Evolutionary conservation across 2,329 filamentous ascomycete species (phyloP), one percentile per base, ranked within the genome.

Genomic region (Sordariomycetes sp.): DNA sequence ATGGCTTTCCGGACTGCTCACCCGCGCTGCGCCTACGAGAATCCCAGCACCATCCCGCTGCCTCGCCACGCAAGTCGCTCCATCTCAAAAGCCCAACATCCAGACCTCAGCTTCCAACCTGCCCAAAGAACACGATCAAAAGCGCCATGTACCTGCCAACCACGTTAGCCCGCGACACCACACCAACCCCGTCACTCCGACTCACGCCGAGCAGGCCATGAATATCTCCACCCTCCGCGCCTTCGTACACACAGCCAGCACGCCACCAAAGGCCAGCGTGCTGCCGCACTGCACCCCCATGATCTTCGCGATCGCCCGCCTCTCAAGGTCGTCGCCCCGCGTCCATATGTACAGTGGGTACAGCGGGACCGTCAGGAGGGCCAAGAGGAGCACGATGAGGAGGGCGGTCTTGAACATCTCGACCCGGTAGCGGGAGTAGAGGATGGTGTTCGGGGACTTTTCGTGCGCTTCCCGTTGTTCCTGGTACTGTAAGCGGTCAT

Each of bases 141-240:
- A 60, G 53, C 3, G 59, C 59, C 59, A 60, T 58, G 25, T 60
- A 60, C 34, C 59, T 60, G 40, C 22, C 18, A 53, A 18, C 34
- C n/a, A 34, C 16, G 32, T 35, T 22, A 50, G 46, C 53, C 8
- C 16, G 22, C 32, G 18, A 2, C 22, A 14, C 3, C 14, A 48
- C n/a, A n/a, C 16, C 8, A 3, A 28, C 5, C 50, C 28, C 50
- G 50, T 12, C 11, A 6, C 2, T 5, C 14, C 20, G 20, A 54
- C 59, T 57, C 24, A 60, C 59, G 52, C 59, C 2, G 53, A 54
- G 7, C 43, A 60, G 1, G 56, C 59, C 11, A 43, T 54, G 37
- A 60, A 56, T 22, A 60, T 58, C 53, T 60, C 59, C n/a, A 58
- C 53, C 20, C 53, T 32, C 59, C 58, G 58, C n/a, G 59, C 59